A percentile compares a stretch with the other conserved stretches of the same genome.
phyloP scores from a whole-genome alignment of 257 asterid species.

The Misopates orontium region DNA sequence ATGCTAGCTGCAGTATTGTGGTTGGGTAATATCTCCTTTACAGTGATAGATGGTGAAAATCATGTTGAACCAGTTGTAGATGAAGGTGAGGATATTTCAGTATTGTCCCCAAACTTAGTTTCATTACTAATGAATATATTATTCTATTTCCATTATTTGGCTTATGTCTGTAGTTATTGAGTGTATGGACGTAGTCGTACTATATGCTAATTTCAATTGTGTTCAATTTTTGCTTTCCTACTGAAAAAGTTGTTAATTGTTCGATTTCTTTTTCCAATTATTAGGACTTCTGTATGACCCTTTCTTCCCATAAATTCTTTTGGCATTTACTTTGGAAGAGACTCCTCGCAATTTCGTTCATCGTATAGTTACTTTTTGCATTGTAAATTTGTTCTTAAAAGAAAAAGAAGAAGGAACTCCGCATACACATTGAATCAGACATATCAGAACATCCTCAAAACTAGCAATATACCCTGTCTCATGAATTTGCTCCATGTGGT shows the following conservation, averaged over 20 bases:
- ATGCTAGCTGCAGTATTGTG: constrained; percentile 97
- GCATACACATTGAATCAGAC: no score
- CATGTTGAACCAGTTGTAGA: constrained; percentile 93
- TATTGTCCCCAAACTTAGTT: background rate
- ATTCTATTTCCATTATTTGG: constrained; percentile 1
- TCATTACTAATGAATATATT: background rate
- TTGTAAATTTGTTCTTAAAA: no score
- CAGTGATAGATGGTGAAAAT: constrained; percentile 75
- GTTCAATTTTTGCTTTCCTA: constrained; percentile 3
- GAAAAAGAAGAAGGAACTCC: no score
- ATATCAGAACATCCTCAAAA: background rate
- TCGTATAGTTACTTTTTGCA: no score
- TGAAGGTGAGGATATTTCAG: constrained; percentile 61
- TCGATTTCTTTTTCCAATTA: constrained; percentile 19
- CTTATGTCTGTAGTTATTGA: constrained; percentile 16
- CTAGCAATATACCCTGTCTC: background rate
- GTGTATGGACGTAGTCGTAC: constrained; percentile 4
- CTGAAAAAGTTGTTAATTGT: constrained; percentile 22
- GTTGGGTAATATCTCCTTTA: constrained; percentile 87
- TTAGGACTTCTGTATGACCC: background rate
- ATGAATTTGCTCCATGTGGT: constrained; percentile 15
- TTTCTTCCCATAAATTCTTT: background rate
- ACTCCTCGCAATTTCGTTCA: background rate
- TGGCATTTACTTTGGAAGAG: constrained; percentile 16
- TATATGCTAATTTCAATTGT: background rate